Evolutionary conservation across 2,329 filamentous ascomycete genomes (phyloP).

Genomic region (Aspergillus fischeri): DNA sequence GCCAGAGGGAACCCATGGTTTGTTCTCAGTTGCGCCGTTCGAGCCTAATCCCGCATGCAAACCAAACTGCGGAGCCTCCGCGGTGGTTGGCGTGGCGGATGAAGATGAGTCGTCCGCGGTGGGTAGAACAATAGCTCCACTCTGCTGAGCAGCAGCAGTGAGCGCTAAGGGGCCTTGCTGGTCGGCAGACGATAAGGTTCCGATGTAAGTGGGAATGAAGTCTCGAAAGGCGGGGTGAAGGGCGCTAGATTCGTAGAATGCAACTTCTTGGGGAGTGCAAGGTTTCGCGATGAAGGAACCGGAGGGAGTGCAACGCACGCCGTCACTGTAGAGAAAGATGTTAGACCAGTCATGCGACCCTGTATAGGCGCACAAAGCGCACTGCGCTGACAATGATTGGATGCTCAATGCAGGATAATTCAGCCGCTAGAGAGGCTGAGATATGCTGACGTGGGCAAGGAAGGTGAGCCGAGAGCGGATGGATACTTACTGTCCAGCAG

Average conservation of each 20-base stretch:
- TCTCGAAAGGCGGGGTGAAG: slow-evolving; percentile 69
- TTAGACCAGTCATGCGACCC: background rate
- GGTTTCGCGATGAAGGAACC: slow-evolving; percentile 92
- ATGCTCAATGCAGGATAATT: background rate
- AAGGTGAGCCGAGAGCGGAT: background rate
- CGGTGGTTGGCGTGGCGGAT: slow-evolving; percentile 13
- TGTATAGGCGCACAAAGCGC: background rate
- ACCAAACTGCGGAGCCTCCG: slow-evolving; percentile 9
- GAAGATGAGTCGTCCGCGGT: slow-evolving; percentile 18
- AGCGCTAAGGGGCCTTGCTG: slow-evolving; percentile 36
- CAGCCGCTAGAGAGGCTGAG: background rate
- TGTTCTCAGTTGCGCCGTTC: slow-evolving; percentile 19
- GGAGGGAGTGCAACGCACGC: slow-evolving; percentile 77
- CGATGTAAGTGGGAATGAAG: slow-evolving; percentile 82
- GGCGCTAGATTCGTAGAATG: slow-evolving; percentile 77
- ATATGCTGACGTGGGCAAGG: slow-evolving; percentile 7
- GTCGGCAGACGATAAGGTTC: slow-evolving; percentile 67
- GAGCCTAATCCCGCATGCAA: background rate
- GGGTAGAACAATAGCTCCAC: slow-evolving; percentile 32
- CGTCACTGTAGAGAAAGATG: slow-evolving; percentile 59
- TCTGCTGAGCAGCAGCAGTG: slow-evolving; percentile 50
- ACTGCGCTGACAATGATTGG: background rate
- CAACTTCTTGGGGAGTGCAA: slow-evolving; percentile 77
- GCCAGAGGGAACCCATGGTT: slow-evolving; percentile 46
- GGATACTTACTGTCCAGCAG: slow-evolving; percentile 46